phyloP scores from a whole-genome alignment of 2,329 filamentous ascomycete genomes.

The Phialophora verrucosa region DNA sequence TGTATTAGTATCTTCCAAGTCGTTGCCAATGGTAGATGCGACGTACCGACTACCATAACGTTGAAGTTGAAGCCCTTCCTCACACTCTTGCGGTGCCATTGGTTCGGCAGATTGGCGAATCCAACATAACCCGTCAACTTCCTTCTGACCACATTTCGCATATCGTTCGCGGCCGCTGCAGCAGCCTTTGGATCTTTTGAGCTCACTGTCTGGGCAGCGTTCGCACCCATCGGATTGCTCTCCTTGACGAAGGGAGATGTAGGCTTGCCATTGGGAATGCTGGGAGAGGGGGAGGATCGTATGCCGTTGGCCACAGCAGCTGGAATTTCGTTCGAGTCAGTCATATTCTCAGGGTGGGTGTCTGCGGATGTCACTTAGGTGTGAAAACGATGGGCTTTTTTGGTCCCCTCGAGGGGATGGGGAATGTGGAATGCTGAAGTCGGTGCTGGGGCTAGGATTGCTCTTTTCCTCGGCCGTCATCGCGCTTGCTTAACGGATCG shows the following conservation, averaged over 20 bases:
- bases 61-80: constrained; percentile 99
- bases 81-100: constrained; percentile 99
- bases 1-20: constrained; percentile 13
- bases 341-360: constrained; percentile 20
- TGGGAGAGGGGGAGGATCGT: constrained; percentile 47
- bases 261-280: constrained; percentile 56
- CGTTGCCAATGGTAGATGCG: background rate
- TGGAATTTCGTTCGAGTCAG: constrained; percentile 41
- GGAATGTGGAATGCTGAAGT: constrained; percentile 15
- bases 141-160: constrained; percentile 94
- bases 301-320: constrained; percentile 44
- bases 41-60: constrained; percentile 99
- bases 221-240: constrained; percentile 62
- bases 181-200: constrained; percentile 68
- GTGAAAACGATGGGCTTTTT: constrained; percentile 1
- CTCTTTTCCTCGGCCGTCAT: constrained; percentile 11
- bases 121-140: constrained; percentile 99
- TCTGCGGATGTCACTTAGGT: constrained; percentile 7
- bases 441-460: constrained; percentile 16
- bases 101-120: constrained; percentile 97
- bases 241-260: constrained; percentile 63
- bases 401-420: constrained; percentile 7
- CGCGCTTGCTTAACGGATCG: constrained; percentile 13
- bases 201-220: constrained; percentile 64
- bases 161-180: constrained; percentile 66